Evolutionary conservation across 139 green algal species (phyloP).

Genomic region (Eudorina sp.): DNA sequence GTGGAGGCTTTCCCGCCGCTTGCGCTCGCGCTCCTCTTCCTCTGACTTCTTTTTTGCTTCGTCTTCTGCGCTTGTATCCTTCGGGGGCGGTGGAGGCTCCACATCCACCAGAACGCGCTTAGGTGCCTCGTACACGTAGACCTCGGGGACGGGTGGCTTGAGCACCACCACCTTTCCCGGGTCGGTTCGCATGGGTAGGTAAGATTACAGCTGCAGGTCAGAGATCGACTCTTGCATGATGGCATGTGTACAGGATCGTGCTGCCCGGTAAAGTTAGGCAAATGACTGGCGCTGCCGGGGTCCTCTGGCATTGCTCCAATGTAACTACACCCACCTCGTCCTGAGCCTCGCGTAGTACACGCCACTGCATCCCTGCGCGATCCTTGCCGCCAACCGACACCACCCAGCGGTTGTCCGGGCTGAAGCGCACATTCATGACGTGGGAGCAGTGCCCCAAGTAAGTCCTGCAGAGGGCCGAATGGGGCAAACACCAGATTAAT

Average conservation of each 20-base stretch:
- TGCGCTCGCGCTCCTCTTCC: conserved; percentile 4
- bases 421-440: conserved; percentile 77
- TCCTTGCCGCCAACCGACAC: conserved; percentile 75
- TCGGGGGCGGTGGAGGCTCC: conserved; percentile 34
- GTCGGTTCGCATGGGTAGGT: too few relatives aligned
- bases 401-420: conserved; percentile 66
- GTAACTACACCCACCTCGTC: conserved; percentile 54
- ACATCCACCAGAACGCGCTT: conserved; percentile 49
- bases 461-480: conserved; percentile 50
- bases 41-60: conserved; percentile 46
- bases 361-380: conserved; percentile 71
- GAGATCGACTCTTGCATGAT: too few relatives aligned
- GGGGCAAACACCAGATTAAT: too few relatives aligned
- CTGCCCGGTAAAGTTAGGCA: too few relatives aligned
- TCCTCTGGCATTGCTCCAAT: too few relatives aligned
- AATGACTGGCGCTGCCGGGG: too few relatives aligned
- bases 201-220: too few relatives aligned
- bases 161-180: conserved; percentile 13
- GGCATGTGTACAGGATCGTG: too few relatives aligned
- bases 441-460: conserved; percentile 79
- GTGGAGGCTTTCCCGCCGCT: conserved; percentile 17
- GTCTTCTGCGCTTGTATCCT: conserved; percentile 11
- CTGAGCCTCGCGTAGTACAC: conserved; percentile 49
- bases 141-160: conserved; percentile 40
- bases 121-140: conserved; percentile 57